Base-by-base conservation (phyloP, 345 rosid genomes). In the Sonneratia alba region DNA sequence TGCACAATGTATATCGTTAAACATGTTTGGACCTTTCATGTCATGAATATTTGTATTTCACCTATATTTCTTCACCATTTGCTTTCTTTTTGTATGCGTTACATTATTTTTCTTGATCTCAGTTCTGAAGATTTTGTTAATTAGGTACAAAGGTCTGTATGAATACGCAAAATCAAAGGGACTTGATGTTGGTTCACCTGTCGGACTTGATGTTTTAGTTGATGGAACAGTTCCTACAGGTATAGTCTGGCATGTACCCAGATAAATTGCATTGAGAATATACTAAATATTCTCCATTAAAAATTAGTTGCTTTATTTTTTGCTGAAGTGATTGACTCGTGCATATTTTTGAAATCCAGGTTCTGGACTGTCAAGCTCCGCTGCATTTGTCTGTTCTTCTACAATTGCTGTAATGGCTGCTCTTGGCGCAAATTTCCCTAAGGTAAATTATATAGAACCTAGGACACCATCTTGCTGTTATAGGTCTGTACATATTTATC, bases 211-310 rank as follows among this genome's bases (percentile, higher is more conserved):
- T 80, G 87, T 96, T 38, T 40, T 91, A 72, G 82, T 96, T 73
- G 98, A 96, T 74, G 98, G 99, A 75, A 89, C 81, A 72, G 99
- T 96, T 79, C 98, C 99, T 67, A 89, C 97, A 79, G 97, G 99
- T 92, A 71, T 68, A 22, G 27, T 68, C 53, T 61, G 69, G n/a
- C 37, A 53, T 55, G 36, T 66, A 16, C 37, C n/a, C 43, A 6
- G 45, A 9, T 59, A 59, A 24, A 22, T 9, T 6, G 34, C 64
- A 34, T 4, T 16, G 36, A 36, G 24, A 36, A 19, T 18, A 70
- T 7, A 19, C 9, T 3, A 22, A 37, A 70, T n/a, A 24, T 37
- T 38, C 53, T 22, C n/a, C 21, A 18, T 37, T 3, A 11, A 6
- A 16, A 64, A 34, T 6, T 53, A 43, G 14, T 43, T 68, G 67